Evolutionary conservation across 208 protist genomes (phyloP).

Genomic region (Endotrypanum monterogeii): DNA sequence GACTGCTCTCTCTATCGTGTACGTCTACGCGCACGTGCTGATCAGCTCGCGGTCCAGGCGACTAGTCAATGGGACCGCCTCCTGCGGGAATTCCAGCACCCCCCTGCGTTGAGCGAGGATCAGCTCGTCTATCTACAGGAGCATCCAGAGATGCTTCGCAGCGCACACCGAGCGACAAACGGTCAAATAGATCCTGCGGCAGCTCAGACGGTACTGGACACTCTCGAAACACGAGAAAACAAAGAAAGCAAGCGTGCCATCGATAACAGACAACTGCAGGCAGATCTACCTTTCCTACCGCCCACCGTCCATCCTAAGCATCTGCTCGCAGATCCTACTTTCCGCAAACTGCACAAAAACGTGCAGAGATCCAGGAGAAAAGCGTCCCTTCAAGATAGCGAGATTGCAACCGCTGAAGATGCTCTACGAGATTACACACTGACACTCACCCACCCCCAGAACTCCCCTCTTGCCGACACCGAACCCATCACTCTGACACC

Average conservation of each 20-base stretch:
- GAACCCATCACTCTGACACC: no score
- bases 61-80: constrained; percentile 25
- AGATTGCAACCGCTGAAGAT: background rate
- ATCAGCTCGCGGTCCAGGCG: constrained; percentile 32
- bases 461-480: background rate
- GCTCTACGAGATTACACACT: constrained; percentile 12
- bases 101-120: constrained; percentile 25
- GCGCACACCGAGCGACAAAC: background rate
- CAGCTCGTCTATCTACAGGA: constrained; percentile 22
- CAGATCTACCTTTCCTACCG: constrained; percentile 14
- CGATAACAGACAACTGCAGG: background rate
- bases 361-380: background rate
- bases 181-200: background rate
- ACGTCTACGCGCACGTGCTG: constrained; percentile 36
- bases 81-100: constrained; percentile 5
- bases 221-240: background rate
- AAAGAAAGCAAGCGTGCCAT: background rate
- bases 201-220: background rate
- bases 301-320: background rate
- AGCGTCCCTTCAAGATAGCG: background rate
- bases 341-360: constrained; percentile 4
- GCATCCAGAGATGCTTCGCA: constrained; percentile 11
- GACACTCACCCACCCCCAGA: no score
- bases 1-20: constrained; percentile 19
- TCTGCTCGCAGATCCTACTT: background rate